Base-by-base conservation (phyloP, 1,139 yeast genomes). In the Yamadazyma diddensiae region DNA sequence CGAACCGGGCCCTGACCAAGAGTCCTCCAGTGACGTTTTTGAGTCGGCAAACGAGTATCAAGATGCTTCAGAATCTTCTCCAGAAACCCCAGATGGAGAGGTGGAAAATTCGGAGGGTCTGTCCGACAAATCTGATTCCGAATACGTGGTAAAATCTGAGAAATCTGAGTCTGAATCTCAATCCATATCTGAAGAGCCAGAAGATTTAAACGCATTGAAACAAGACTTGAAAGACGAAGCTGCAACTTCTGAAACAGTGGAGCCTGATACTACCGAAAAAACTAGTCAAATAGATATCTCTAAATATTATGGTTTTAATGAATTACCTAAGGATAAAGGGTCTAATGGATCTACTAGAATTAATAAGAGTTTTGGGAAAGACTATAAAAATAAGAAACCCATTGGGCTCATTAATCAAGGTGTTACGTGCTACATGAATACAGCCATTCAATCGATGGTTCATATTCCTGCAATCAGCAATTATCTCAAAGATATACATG, bases 401-500 rank as follows among this genome's bases (percentile, higher is more conserved):
- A 66, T 80, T 16, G 98, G 98, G 0, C 66, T 92, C 34, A 59
- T 85, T 36, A 92, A 92, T 55, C 90, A 83, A 43, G 97, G 97
- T 18, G 97, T 92, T 26, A 92, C 97, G 3, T 92, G 98, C 55
- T 92, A 90, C 58, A 88, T 92, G 78, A 92, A 92, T 56, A 82
- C 96, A 2, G 97, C 97, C 3, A 80, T 92, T 27, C 98, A 92
- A 60, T 79, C 94, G 1, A 63, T 92, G 64, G 57, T 90, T 25
- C 98, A 92, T 51, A 77, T 88, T 14, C 97, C 98, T 3, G 94
- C 97, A 2, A 59, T 92, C 37, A 88, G 84, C 45, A 92, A 86
- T 52, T 92, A 90, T 53, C 64, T 92, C 35, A 66, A 71, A 32
- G 92, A 84, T 37, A 73, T 87, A 6, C 57, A 70, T 34, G 57